Evolutionary conservation across 805 yeast genomes (phyloP), one percentile per base, ranked within the genome.

Genomic region (Ogataea dorogensis): DNA sequence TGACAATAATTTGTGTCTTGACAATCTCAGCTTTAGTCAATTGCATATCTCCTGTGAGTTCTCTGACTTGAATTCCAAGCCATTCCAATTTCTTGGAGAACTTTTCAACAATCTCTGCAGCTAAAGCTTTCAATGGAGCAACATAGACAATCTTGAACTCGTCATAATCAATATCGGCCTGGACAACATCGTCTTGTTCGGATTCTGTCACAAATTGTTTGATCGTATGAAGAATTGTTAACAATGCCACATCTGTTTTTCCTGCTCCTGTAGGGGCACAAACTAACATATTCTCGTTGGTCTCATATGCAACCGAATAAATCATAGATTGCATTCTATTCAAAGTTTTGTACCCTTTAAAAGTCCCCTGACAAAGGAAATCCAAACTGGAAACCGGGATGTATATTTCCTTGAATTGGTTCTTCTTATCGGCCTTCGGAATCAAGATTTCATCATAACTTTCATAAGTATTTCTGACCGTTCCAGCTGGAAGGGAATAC

Each of bases 261-360:
- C 97, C 97, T 5, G 97, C 96, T 71, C 97, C 97, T 0, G 97
- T 89, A 1, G 97, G 97, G 0, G 97, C 96, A 76, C 97, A 89
- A 4, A 89, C 87, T 33, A 89, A 66, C 96, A 93, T 86, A 54
- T 91, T 91, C 52, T 91, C 97, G 58, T 86, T 88, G 5, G 97
- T 83, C 37, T 83, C 79, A 58, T 91, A 93, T 0, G 96, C 98
- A 10, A 89, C 86, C 0, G 95, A 95, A 49, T 71, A 93, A 2
- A 91, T 94, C 43, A 93, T 67, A 12, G 95, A 82, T 61, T 91
- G 98, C 73, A 93, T 84, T 48, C 84, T 75, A 62, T 91, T 91
- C 47, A 91, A 68, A 0, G 84, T 73, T 40, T 75, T 69, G 59
- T 93, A 93, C 19, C 81, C 80, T 40, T 74, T 74, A 59, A 93